Evolutionary conservation across 257 asterid genomes (phyloP).

Genomic region (Lavandula angustifolia): DNA sequence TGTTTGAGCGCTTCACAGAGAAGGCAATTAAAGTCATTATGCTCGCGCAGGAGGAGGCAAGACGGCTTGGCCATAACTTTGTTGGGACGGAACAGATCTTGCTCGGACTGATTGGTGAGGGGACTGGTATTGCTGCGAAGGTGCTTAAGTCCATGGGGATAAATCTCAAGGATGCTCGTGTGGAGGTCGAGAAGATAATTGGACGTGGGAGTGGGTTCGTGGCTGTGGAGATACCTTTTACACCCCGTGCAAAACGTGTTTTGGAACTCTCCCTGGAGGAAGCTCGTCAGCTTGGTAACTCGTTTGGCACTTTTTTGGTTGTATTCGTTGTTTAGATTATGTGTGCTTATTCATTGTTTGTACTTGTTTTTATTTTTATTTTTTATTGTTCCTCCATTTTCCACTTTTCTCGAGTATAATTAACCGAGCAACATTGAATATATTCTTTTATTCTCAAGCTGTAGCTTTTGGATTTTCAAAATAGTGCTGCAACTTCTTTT

Average conservation of each 20-base stretch:
- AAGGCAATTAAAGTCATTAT: slow-evolving; percentile 94
- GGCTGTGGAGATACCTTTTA: slow-evolving; percentile 97
- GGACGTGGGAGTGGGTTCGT: slow-evolving; percentile 98
- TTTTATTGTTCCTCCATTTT: background rate
- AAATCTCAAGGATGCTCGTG: slow-evolving; percentile 96
- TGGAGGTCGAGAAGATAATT: slow-evolving; percentile 94
- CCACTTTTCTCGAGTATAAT: background rate
- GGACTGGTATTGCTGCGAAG: slow-evolving; percentile 99
- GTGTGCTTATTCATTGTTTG: slow-evolving; percentile 10
- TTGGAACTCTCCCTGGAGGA: slow-evolving; percentile 94
- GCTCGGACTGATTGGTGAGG: slow-evolving; percentile 96
- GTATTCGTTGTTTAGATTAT: background rate
- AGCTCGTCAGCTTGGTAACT: slow-evolving; percentile 95
- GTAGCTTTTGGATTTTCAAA: slow-evolving; percentile 2
- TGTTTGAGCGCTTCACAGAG: slow-evolving; percentile 98
- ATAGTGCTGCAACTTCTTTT: no score
- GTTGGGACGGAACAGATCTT: slow-evolving; percentile 97
- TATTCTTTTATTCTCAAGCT: background rate
- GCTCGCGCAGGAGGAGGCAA: slow-evolving; percentile 99
- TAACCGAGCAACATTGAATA: background rate
- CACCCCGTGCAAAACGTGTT: slow-evolving; percentile 98
- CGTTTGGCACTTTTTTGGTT: slow-evolving; percentile 1
- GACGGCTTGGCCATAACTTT: slow-evolving; percentile 93
- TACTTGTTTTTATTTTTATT: background rate
- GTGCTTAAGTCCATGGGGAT: slow-evolving; percentile 97